Evolutionary conservation across 371 early-diverging fungal species (phyloP).

Genomic region (Rhizopus microsporus): DNA sequence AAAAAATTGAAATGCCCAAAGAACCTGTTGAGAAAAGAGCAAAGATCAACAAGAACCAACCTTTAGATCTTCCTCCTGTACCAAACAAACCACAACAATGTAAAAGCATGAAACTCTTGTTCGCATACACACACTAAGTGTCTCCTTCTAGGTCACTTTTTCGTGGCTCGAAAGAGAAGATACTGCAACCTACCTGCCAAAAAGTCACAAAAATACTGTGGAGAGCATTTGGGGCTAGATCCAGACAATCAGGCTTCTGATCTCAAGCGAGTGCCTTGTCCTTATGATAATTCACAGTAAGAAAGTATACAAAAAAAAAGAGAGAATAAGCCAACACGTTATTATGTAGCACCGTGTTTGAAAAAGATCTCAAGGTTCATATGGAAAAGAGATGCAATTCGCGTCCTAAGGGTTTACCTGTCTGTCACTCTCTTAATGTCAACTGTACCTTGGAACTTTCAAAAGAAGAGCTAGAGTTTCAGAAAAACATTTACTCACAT

Average conservation of each 20-base stretch:
- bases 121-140: too few species aligned
- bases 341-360: conserved; percentile 60
- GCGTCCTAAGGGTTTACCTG: conserved; percentile 55
- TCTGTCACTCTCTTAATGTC: conserved; percentile 54
- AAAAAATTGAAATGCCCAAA: conserved; percentile 2
- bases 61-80: conserved; percentile 39
- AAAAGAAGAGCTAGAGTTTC: conserved; percentile 46
- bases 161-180: conserved; percentile 49
- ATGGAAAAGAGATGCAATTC: conserved; percentile 68
- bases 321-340: background rate
- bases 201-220: conserved; percentile 66
- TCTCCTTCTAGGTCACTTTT: conserved; percentile 42
- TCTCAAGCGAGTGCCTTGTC: conserved; percentile 71
- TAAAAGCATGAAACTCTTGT: conserved; percentile 11
- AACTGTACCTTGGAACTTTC: conserved; percentile 59
- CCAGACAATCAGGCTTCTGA: conserved; percentile 24
- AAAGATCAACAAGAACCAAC: conserved; percentile 14
- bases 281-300: conserved; percentile 80
- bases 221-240: conserved; percentile 65
- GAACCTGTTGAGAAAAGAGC: conserved; percentile 12
- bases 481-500: conserved; percentile 43
- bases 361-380: conserved; percentile 68
- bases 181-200: conserved; percentile 71
- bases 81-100: conserved; percentile 51
- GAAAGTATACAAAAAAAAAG: conserved; percentile 1